Conservation (phyloP, 75 land plant genomes). For the Ceratopteris richardii region DNA sequence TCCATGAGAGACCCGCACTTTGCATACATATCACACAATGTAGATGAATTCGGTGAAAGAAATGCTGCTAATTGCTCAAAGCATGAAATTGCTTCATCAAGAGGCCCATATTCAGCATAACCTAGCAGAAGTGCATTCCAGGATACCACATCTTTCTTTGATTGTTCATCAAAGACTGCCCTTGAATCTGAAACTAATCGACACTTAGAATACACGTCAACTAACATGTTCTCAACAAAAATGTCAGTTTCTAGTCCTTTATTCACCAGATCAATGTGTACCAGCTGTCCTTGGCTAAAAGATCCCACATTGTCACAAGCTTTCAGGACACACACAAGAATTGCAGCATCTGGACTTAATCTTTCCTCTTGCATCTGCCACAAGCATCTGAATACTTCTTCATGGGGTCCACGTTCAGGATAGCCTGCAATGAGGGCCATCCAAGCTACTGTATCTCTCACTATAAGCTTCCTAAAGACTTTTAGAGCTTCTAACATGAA, state of each 20-base stretch:
- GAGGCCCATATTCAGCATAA: conserved; percentile 12
- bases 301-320: conserved; percentile 44
- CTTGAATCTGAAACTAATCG: conserved; percentile 30
- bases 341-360: conserved; percentile 18
- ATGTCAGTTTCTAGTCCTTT: conserved; percentile 29
- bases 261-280: conserved; percentile 38
- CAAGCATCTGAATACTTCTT: conserved; percentile 33
- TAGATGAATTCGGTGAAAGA: neutral
- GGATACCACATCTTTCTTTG: conserved; percentile 22
- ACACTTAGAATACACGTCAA: conserved; percentile 29
- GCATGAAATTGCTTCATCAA: conserved; percentile 7
- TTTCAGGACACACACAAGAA: conserved; percentile 41
- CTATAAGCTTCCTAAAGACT: conserved; percentile 24
- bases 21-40: conserved; percentile 27
- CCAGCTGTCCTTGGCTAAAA: conserved; percentile 31
- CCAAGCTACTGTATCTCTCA: conserved; percentile 48
- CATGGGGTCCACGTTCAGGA: conserved; percentile 34
- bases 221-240: conserved; percentile 44
- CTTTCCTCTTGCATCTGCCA: conserved; percentile 28
- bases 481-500: conserved; percentile 14
- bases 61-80: neutral
- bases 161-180: conserved; percentile 23
- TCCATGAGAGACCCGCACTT: conserved; percentile 27
- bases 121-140: conserved; percentile 39
- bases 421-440: conserved; percentile 45